Evolutionary conservation across 768 basidiomycete genomes (phyloP), one percentile per base, ranked within the genome.

Genomic region (Russula vinacea): DNA sequence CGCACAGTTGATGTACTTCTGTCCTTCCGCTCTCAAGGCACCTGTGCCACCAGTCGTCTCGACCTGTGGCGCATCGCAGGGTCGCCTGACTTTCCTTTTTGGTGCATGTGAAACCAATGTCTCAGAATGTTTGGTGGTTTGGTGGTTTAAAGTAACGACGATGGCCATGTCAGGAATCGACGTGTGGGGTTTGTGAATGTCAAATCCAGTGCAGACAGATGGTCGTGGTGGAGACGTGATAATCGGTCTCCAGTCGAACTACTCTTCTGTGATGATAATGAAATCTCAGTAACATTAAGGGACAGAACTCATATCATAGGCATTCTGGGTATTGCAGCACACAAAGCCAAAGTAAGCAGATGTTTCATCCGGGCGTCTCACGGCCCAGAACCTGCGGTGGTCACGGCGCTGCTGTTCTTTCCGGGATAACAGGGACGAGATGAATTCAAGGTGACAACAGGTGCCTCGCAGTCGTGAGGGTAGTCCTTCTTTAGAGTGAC

Each of bases 271-370:
- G 3, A 14, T 40, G 29, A 29, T 35, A 6, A 26, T 29, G 5
- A 22, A 52, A 52, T 32, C 22, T 19, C 14, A 42, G 62, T 24
- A 52, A 52, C 14, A 58, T 58, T 49, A 44, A 63, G 62, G 62
- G 22, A 58, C 62, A 26, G 24, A 35, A 22, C 3, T 7, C 22
- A 45, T 37, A n/a, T n/a, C n/a, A n/a, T 16, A 17, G n/a, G n/a
- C n/a, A n/a, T n/a, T 58, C 37, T n/a, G 6, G 19, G 19, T 7
- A 16, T 7, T n/a, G 26, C 11, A 24, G 29, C 42, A 45, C 14
- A 40, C 59, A 17, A 22, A 52, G 50, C 29, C 51, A 44, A 22
- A 53, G 32, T 17, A 33, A 42, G 59, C 13, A 10, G 10, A n/a
- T 7, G 32, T 57, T 32, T 44, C 42, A n/a, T 47, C 35, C 3